Evolutionary conservation across 306 rosid genomes (phyloP).

Genomic region (Argentina anserina): DNA sequence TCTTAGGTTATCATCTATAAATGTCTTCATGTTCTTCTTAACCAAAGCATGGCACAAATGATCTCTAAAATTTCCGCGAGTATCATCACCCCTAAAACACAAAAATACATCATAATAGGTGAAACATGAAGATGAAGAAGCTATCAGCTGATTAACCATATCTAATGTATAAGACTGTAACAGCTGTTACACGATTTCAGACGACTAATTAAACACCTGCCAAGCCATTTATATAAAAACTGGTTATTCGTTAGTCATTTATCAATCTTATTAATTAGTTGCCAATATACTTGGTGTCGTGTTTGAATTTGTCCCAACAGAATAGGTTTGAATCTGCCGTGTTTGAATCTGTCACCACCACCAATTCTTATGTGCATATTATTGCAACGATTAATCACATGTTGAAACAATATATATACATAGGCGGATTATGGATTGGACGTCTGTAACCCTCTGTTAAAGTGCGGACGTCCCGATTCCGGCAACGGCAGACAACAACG

Average conservation of each 20-base stretch:
- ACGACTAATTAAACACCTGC: neutral
- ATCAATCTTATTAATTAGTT: neutral
- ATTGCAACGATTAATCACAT: no score
- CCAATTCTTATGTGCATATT: no score
- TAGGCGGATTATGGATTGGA: no score
- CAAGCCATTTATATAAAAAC: neutral
- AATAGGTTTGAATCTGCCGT: no score
- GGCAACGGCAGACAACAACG: no score
- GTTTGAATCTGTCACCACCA: no score
- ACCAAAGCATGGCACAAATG: neutral
- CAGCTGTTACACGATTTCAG: no score
- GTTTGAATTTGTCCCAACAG: neutral
- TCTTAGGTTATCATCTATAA: neutral
- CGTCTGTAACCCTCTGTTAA: neutral
- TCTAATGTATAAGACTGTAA: no score
- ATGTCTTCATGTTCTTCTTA: neutral
- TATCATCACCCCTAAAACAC: neutral
- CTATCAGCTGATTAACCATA: neutral
- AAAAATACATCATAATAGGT: neutral
- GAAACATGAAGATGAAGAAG: neutral
- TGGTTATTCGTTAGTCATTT: no score
- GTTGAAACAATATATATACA: neutral
- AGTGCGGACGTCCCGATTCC: no score
- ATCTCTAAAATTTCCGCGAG: neutral
- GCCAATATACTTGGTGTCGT: neutral